Base-by-base conservation (phyloP, 805 yeast species). In the Clavispora asparagi region DNA sequence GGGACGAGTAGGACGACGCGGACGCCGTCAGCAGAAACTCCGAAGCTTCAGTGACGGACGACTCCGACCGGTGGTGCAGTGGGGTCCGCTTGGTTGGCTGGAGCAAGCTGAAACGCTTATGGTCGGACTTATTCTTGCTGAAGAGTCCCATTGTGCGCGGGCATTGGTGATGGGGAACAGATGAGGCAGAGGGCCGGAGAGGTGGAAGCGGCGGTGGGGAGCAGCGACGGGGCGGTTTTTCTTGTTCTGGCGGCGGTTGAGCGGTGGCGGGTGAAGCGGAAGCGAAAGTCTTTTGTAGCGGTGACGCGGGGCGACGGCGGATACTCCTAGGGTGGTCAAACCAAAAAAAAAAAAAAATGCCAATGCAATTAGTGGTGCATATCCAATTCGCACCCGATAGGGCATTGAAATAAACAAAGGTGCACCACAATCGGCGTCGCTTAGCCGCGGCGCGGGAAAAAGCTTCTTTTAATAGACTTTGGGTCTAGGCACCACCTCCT, bases 21-120 rank as follows among this genome's bases (percentile, higher is more conserved):
- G 70, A 64, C 13, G 56, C 56, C 14, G 61, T 59, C 48, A 62
- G 46, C 67, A 59, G 69, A 39, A 68, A 63, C 27, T 68, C 73
- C 51, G 70, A 64, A 31, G 65, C 63, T 19, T 54, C 54, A 30
- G 65, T 63, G 25, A 54, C 53, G 37, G 48, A 41, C 26, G 36
- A 27, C 35, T 26, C 38, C 23, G 43, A 30, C 37, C 37, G 37
- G 37, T 33, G 25, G 37, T 33, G 37, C 25, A 33, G 37, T 13
- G 2, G 37, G 25, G 25, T 6, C 8, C 9, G 37, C 13, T 16
- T 16, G 17, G 25, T 10, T 7, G 12, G 13, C 25, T 16, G 37
- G 25, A 33, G 37, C 37, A 33, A 33, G 25, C 37, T 33, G 23
- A 44, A 26, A 10, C 44, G 43, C 47, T 43, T 44, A 30, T 40